phyloP scores from a whole-genome alignment of 2,329 filamentous ascomycete species.

The Aspergillus sp. region DNA sequence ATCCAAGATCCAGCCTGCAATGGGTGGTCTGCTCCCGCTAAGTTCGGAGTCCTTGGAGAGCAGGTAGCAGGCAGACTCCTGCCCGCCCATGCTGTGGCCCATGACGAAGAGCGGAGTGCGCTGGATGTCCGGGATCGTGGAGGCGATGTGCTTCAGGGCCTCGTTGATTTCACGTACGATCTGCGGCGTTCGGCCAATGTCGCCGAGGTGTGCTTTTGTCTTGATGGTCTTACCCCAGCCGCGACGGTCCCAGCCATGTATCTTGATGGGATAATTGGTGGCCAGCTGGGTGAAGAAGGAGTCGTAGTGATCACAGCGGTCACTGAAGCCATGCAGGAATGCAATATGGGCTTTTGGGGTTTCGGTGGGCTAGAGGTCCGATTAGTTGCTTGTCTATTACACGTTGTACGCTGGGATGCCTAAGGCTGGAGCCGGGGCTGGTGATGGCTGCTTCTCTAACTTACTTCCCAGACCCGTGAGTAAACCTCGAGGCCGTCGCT shows the following conservation, averaged over 20 bases:
- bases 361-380: neutral
- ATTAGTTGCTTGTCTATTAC: neutral
- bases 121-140: neutral
- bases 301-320: constrained; percentile 8
- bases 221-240: neutral
- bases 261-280: constrained; percentile 3
- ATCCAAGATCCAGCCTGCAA: neutral
- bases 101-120: constrained; percentile 5
- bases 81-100: constrained; percentile 7
- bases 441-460: neutral
- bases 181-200: neutral
- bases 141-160: neutral
- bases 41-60: neutral
- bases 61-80: constrained; percentile 7
- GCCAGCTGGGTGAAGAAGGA: constrained; percentile 2
- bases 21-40: neutral
- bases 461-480: constrained; percentile 5
- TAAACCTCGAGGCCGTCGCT: constrained; percentile 1
- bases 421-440: no score
- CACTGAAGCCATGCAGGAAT: constrained; percentile 7
- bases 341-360: neutral
- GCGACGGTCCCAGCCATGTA: constrained; percentile 5
- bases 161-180: constrained; percentile 6
- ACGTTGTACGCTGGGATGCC: no score
- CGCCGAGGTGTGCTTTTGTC: neutral